Conservation (phyloP, 75 land plant genomes). For the Azolla pinnata region DNA sequence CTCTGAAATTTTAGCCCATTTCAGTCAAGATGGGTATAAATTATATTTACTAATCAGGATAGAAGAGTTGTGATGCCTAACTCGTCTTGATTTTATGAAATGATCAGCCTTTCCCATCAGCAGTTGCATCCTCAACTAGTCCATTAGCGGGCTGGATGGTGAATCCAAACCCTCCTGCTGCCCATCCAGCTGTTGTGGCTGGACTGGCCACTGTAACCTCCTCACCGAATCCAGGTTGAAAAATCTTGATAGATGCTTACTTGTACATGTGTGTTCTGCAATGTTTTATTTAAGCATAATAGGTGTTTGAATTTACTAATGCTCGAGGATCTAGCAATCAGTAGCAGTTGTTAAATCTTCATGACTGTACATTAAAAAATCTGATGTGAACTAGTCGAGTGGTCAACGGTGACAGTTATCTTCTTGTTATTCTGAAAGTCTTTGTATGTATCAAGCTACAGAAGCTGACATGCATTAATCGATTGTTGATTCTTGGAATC, state of each 20-base stretch:
- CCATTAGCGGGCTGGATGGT: conserved; percentile 83
- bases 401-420: not conserved
- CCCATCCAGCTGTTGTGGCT: conserved; percentile 61
- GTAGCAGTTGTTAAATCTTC: not conserved
- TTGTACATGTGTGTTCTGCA: no score
- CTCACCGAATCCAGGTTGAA: conserved; percentile 41
- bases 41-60: no score
- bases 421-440: not conserved
- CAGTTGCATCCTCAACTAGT: conserved; percentile 47
- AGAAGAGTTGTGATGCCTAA: no score
- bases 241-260: not conserved
- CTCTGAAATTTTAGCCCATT: conserved; percentile 1
- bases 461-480: not conserved
- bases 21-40: not conserved
- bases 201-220: conserved; percentile 48
- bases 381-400: not conserved
- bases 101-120: conserved; percentile 59
- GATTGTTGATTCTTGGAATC: not conserved
- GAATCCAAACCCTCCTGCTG: conserved; percentile 40
- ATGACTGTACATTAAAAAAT: not conserved
- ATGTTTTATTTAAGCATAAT: no score
- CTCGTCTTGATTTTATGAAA: not conserved
- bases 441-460: not conserved
- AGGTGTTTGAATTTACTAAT: no score
- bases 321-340: no score